phyloP scores from a whole-genome alignment of 2,329 filamentous ascomycete genomes.

The Botryotinia globosa region DNA sequence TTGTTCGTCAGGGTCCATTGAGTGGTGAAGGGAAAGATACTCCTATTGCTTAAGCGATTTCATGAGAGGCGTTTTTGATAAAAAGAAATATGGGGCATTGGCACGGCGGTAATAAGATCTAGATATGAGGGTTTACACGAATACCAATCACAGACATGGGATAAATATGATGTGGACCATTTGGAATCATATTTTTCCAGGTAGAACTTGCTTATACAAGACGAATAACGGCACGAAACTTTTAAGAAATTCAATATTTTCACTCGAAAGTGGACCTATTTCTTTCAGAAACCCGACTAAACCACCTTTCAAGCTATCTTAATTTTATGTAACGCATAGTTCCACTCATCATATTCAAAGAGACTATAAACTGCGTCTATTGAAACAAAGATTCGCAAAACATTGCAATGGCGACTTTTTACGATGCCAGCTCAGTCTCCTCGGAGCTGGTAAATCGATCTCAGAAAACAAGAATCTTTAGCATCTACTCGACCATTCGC shows the following conservation, averaged over 20 bases:
- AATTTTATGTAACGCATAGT: too few species aligned
- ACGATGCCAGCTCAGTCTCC: neutral
- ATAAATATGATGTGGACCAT: neutral
- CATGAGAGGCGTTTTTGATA: neutral
- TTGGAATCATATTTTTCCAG: neutral
- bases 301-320: neutral
- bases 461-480: too few species aligned
- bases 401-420: neutral
- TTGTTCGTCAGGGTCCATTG: neutral
- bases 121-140: neutral
- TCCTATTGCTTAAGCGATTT: neutral
- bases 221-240: neutral
- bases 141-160: neutral
- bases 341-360: neutral
- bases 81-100: neutral
- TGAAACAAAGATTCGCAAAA: neutral
- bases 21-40: neutral
- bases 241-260: fast-evolving
- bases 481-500: fast-evolving
- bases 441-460: too few species aligned
- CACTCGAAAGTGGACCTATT: fast-evolving
- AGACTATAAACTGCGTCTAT: fast-evolving
- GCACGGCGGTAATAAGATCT: fast-evolving
- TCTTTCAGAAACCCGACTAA: neutral
- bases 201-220: neutral